Evolutionary conservation across 2,329 filamentous ascomycete species (phyloP).

Genomic region (Neonectria coccinea): DNA sequence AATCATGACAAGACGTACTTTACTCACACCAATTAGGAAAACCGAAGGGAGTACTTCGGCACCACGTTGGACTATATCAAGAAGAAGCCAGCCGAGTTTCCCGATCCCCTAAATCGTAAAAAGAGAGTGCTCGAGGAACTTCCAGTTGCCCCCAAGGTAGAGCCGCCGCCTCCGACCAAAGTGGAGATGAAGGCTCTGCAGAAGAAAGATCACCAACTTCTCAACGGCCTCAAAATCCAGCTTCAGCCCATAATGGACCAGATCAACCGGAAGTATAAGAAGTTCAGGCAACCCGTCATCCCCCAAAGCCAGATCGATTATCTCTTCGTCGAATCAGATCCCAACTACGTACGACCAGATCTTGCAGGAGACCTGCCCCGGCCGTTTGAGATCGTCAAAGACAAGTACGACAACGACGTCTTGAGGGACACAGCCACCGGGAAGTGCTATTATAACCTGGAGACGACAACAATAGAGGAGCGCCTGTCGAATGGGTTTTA

Average conservation of each 20-base stretch:
- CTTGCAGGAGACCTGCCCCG: slow-evolving; percentile 67
- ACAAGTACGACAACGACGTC: slow-evolving; percentile 82
- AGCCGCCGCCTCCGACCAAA: slow-evolving; percentile 76
- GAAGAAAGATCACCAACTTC: slow-evolving; percentile 82
- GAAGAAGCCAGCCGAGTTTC: slow-evolving; percentile 86
- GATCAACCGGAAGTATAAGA: slow-evolving; percentile 89
- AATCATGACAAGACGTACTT: not conserved
- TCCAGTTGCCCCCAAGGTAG: slow-evolving; percentile 77
- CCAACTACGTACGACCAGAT: slow-evolving; percentile 72
- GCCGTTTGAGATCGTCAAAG: slow-evolving; percentile 83
- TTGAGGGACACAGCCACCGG: slow-evolving; percentile 79
- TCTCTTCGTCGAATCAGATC: slow-evolving; percentile 85
- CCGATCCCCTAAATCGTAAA: slow-evolving; percentile 86
- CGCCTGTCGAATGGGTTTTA: slow-evolving; percentile 98
- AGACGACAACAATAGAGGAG: slow-evolving; percentile 93
- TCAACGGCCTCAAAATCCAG: slow-evolving; percentile 88
- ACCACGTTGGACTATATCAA: slow-evolving; percentile 80
- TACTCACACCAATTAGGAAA: slow-evolving; percentile 52
- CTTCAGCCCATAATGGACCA: slow-evolving; percentile 98
- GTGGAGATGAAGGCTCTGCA: slow-evolving; percentile 84
- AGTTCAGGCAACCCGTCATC: slow-evolving; percentile 85
- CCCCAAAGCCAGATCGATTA: slow-evolving; percentile 81
- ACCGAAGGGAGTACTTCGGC: slow-evolving; percentile 84
- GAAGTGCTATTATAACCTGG: slow-evolving; percentile 95
- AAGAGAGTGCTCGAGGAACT: slow-evolving; percentile 84